These are phyloP conservation scores for Paecilomyces variotii DNA, from an alignment of 2,329 filamentous ascomycete genomes.

Conservation along the genomic window DNA sequence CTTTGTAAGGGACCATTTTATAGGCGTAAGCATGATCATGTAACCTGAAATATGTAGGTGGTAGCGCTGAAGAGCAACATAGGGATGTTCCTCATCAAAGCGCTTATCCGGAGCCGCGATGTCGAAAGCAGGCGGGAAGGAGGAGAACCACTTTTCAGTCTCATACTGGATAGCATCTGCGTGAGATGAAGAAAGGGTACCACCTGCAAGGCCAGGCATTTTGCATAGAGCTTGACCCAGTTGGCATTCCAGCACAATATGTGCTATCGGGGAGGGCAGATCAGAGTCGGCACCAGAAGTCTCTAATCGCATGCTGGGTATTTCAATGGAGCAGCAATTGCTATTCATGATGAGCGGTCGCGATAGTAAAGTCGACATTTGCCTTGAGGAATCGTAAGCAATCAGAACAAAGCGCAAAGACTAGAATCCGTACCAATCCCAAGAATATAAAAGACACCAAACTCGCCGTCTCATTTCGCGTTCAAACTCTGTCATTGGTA, in stretches of 20 bases:
- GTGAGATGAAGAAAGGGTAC: conserved; percentile 6
- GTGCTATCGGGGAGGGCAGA: conserved; percentile 36
- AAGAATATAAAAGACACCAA: conserved; percentile 41
- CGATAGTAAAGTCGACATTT: conserved; percentile 37
- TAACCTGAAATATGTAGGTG: conserved; percentile 40
- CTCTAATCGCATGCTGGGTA: conserved; percentile 34
- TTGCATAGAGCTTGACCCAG: conserved; percentile 25
- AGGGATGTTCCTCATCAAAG: conserved; percentile 34
- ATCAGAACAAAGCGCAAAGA: neutral
- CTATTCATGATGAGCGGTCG: conserved; percentile 40
- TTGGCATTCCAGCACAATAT: conserved; percentile 35
- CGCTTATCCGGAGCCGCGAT: conserved; percentile 34
- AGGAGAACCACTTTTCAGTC: conserved; percentile 37
- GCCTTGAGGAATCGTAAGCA: conserved; percentile 16
- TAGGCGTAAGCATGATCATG: conserved; percentile 39
- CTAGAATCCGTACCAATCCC: conserved; percentile 36
- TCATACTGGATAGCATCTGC: conserved; percentile 22
- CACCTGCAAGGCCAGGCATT: conserved; percentile 9
- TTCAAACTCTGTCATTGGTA: conserved; percentile 37
- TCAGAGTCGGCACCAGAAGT: conserved; percentile 20
- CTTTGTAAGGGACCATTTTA: conserved; percentile 41
- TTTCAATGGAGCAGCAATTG: conserved; percentile 29
- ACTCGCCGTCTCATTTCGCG: conserved; percentile 40
- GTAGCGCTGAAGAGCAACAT: conserved; percentile 40
- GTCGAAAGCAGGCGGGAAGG: conserved; percentile 36